Base-by-base conservation (phyloP, 2,329 filamentous ascomycete genomes). In the Paraconiothyrium sp. region DNA sequence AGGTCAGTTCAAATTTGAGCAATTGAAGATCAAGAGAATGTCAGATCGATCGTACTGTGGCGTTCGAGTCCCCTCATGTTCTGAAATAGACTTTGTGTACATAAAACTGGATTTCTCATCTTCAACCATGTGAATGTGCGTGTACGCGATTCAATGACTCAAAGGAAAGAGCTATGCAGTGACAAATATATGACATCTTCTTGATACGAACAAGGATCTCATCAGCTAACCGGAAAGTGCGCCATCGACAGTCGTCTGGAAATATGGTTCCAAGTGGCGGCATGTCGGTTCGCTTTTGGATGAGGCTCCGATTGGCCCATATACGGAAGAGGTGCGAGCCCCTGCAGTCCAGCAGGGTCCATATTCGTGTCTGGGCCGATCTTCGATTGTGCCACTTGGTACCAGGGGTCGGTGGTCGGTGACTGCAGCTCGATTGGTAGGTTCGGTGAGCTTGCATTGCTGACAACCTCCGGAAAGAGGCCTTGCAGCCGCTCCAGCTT, bases 401-500 rank as follows among this genome's bases (percentile, higher is more conserved):
- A 72, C 75, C 75, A 78, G n/a, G 75, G 75, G 58, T 76, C 75
- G 20, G 60, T 73, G 11, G 63, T 61, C 6, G 74, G 71, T 41
- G 67, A 71, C 34, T 74, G 71, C 51, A 71, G 22, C 44, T 76
- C 73, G 30, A 69, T 60, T n/a, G 72, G 72, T 51, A 77, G 54
- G 58, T 72, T 73, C 11, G 75, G 74, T 46, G 71, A 73, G 55
- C 70, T 76, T 11, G 73, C 66, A 32, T 67, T 73, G 59, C 74
- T 77, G 35, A 71, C 67, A 8, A 74, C 73, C 44, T 76, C 73
- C 1, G 76, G 76, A 48, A 78, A 78, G 69, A 78, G 73, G 22
- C 66, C 70, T 47, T 76, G 73, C 39, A 79, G 63, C 16, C 72
- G 68, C 59, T 80, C 74, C 32, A 82, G 72, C 66, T 83, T 83